Base-by-base conservation (phyloP, 1,284 basidiomycete genomes). In the Fomitopsis pinicola region DNA sequence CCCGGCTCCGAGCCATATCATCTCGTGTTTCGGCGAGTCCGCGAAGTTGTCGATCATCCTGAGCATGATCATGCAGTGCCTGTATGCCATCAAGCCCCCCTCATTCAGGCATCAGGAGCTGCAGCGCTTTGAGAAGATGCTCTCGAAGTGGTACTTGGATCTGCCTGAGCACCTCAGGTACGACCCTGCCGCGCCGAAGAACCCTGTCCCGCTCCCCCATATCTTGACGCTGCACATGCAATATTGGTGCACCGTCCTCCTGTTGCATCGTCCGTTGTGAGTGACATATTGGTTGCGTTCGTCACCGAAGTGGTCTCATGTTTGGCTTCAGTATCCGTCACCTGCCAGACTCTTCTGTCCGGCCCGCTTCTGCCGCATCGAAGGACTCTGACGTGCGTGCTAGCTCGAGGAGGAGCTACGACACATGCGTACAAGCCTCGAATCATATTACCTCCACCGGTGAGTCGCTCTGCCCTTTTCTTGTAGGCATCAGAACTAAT, bases 181-280 rank as follows among this genome's bases (percentile, higher is more conserved):
- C 67, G 87, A 89, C 62, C 76, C 82, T 36, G 80, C 79, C 40
- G 76, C 74, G 15, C 69, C 71, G 56, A 81, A 77, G 66, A 73
- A 72, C 44, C 70, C 72, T 15, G 70, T 75, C 38, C 76, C 82
- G 22, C 76, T 82, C 0, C 87, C 88, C 3, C 87, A 92, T 68
- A 76, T 93, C 30, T 74, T 94, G 57, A 87, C 87, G 35, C 76
- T 95, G 46, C 92, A 95, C 69, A 89, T 93, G 84, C 87, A 92
- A 69, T 94, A 94, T 69, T 95, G 92, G 89, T 91, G 88, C 69
- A 84, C 89, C 2, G 84, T 91, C 19, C 75, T 95, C 36, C 73
- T 95, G 35, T 75, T 95, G 36, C 90, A 94, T 73, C 83, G 93
- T 17, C 92, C 92, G 4, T 94, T 92, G 90, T 92, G 70, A 77